phyloP scores from a whole-genome alignment of 257 asterid species.

The Penstemon newberryi region DNA sequence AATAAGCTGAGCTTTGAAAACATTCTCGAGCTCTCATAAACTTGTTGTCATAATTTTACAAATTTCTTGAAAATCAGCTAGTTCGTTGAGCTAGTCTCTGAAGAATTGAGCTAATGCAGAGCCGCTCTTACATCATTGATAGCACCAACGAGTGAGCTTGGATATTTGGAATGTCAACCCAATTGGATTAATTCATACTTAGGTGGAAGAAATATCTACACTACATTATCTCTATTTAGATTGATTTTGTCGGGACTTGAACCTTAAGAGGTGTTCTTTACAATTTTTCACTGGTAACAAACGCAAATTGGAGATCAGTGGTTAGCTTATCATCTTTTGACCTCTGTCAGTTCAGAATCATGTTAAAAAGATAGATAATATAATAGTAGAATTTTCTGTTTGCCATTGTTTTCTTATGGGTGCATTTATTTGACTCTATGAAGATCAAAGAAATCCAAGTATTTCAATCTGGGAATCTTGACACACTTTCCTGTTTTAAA shows the following conservation, averaged over 20 bases:
- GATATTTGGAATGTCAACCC: slow-evolving; percentile 3
- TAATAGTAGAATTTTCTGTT: neutral
- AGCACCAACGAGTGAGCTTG: neutral
- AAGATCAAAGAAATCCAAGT: neutral
- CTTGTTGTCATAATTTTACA: no score
- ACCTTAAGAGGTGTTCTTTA: slow-evolving; percentile 11
- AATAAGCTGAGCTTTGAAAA: no score
- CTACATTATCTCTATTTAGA: neutral
- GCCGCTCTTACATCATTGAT: neutral
- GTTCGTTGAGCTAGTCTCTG: no score
- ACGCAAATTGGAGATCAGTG: neutral
- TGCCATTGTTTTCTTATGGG: neutral
- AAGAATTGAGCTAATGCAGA: neutral
- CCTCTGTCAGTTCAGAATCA: neutral
- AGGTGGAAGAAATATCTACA: neutral
- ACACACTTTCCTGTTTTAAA: neutral
- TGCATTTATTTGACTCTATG: neutral
- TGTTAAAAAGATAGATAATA: neutral
- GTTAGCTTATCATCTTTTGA: neutral
- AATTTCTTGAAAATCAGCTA: no score
- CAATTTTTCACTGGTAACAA: neutral
- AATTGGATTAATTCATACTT: slow-evolving; percentile 2
- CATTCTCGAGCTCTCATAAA: no score
- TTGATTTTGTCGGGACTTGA: neutral
- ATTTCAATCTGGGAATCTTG: neutral